Conservation (phyloP, 345 rosid genomes). For the Eucalyptus marginata region DNA sequence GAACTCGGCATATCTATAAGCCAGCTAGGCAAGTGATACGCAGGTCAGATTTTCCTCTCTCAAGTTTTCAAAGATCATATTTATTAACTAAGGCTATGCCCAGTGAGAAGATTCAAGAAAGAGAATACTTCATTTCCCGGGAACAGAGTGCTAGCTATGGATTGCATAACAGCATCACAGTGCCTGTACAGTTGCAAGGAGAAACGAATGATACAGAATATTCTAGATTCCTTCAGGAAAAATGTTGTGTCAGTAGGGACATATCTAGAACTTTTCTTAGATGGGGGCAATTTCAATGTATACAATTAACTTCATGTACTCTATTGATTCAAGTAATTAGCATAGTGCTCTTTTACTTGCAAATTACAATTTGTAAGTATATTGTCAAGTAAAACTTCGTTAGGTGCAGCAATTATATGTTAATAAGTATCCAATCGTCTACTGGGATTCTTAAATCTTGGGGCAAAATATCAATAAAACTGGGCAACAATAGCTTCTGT, state of each 20-base stretch:
- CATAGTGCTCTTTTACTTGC: not conserved
- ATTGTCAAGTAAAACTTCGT: not conserved
- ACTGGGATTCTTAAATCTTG: not conserved
- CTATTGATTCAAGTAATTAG: not conserved
- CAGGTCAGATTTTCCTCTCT: not conserved
- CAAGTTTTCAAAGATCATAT: not conserved
- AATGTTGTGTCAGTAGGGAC: not conserved
- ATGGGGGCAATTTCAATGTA: not conserved
- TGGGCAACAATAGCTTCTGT: not conserved
- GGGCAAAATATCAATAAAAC: not conserved
- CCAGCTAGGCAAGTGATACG: not conserved
- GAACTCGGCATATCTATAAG: not conserved
- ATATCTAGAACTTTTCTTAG: not conserved
- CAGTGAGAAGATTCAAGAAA: not conserved
- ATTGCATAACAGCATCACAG: not conserved
- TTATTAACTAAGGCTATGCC: not conserved
- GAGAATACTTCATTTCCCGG: not conserved
- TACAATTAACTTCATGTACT: not conserved
- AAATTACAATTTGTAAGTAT: not conserved
- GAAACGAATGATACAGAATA: not conserved
- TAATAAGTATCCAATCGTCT: not conserved
- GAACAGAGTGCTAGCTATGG: not conserved
- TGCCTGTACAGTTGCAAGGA: not conserved
- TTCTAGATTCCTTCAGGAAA: not conserved
- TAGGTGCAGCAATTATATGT: not conserved